Evolutionary conservation across 225 moss, liverwort and hornwort genomes (phyloP).

Genomic region (Physcomitrium patens): DNA sequence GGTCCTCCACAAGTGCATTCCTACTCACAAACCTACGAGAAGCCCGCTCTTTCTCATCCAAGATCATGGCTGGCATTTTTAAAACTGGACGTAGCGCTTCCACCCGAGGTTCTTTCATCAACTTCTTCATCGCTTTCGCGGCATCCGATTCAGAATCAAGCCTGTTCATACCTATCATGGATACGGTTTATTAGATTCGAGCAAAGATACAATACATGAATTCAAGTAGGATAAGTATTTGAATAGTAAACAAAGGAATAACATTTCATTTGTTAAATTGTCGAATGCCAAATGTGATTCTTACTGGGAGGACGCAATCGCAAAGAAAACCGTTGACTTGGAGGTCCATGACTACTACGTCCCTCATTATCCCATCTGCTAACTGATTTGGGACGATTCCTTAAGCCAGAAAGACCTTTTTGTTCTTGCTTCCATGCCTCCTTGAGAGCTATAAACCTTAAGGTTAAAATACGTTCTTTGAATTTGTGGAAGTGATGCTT

Average conservation of each 20-base stretch:
- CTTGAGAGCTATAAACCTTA: conserved; percentile 59
- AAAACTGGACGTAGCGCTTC: conserved; percentile 45
- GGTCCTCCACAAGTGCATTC: conserved; percentile 68
- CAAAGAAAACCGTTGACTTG: conserved; percentile 47
- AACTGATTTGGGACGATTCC: conserved; percentile 38
- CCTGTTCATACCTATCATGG: conserved; percentile 46
- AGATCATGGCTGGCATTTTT: conserved; percentile 69
- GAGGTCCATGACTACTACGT: conserved; percentile 38
- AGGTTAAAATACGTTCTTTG: conserved; percentile 54
- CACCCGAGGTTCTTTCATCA: conserved; percentile 43
- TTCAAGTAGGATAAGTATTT: background rate
- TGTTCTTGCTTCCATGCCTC: conserved; percentile 57
- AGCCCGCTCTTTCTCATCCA: conserved; percentile 63
- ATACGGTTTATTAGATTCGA: conserved; percentile 26
- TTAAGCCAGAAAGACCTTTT: conserved; percentile 41
- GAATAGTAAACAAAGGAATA: background rate
- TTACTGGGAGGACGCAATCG: conserved; percentile 46
- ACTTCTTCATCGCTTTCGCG: conserved; percentile 50
- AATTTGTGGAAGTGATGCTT: conserved; percentile 39
- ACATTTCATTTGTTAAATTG: background rate
- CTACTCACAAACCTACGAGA: conserved; percentile 52
- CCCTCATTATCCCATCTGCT: conserved; percentile 54
- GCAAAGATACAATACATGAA: background rate
- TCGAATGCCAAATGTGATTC: background rate
- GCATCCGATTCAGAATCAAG: conserved; percentile 56